Evolutionary conservation across 2,329 filamentous ascomycete genomes (phyloP).

Genomic region (Diaporthe sp.): DNA sequence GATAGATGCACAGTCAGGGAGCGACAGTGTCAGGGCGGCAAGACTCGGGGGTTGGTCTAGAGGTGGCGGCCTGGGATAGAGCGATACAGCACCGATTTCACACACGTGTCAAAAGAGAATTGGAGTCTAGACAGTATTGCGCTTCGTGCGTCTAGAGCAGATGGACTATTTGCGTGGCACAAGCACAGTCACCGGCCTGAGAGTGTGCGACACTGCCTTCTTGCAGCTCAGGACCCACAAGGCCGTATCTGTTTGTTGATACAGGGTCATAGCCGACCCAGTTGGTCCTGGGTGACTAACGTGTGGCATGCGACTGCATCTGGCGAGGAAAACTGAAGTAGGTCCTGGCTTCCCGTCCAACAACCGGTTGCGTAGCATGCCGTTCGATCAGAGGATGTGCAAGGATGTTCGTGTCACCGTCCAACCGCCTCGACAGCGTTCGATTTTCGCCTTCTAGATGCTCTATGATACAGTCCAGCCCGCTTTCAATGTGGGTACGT

Average conservation of each 20-base stretch:
- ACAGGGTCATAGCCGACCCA: too few relatives aligned
- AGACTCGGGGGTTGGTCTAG: neutral
- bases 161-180: neutral
- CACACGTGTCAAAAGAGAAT: neutral
- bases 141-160: neutral
- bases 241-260: too few relatives aligned
- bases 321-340: neutral
- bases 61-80: neutral
- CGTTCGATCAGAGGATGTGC: neutral
- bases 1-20: neutral
- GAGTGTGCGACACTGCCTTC: neutral
- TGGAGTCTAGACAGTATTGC: neutral
- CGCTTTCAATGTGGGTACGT: neutral
- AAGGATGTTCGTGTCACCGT: neutral
- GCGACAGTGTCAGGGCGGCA: neutral
- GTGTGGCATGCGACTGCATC: neutral
- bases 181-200: neutral
- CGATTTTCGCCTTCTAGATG: constrained; percentile 32
- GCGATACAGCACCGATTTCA: neutral
- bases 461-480: constrained; percentile 32
- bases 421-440: neutral
- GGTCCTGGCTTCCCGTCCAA: too few relatives aligned
- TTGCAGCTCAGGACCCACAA: neutral
- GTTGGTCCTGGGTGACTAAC: neutral
- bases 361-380: too few relatives aligned